Conservation (phyloP, 1,139 yeast genomes). For the Pichia sp. region DNA sequence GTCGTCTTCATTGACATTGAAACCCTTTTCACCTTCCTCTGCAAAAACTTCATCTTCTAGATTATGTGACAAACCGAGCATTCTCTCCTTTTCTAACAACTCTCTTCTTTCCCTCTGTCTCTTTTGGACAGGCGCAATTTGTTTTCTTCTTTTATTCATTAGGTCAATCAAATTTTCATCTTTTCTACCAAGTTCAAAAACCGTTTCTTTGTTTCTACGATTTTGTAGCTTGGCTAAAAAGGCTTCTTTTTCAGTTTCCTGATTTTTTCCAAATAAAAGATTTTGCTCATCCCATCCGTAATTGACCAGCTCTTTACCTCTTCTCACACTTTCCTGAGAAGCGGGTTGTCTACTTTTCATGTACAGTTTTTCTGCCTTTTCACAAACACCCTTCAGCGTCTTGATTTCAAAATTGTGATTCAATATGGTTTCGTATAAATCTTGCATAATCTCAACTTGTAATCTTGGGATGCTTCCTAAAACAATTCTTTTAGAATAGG, state of each 20-base stretch:
- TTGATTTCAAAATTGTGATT: conserved; percentile 62
- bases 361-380: conserved; percentile 82
- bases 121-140: conserved; percentile 70
- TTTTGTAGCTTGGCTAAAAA: conserved; percentile 65
- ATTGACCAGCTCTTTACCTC: conserved; percentile 74
- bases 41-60: conserved; percentile 61
- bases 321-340: conserved; percentile 71
- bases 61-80: conserved; percentile 66
- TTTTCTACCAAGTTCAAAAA: conserved; percentile 73
- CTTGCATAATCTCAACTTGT: conserved; percentile 64
- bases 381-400: conserved; percentile 60
- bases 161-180: conserved; percentile 71
- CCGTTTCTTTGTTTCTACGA: conserved; percentile 75
- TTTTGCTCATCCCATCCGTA: conserved; percentile 89
- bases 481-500: conserved; percentile 71
- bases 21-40: conserved; percentile 43
- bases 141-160: conserved; percentile 81
- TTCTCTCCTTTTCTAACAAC: conserved; percentile 62
- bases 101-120: conserved; percentile 66
- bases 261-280: conserved; percentile 61
- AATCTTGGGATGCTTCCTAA: conserved; percentile 76
- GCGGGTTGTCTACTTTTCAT: conserved; percentile 83
- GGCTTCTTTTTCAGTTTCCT: conserved; percentile 65
- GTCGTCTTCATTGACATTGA: conserved; percentile 43
- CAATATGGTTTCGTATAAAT: conserved; percentile 57